These are phyloP conservation scores for Chlamydomonas asymmetrica DNA, from an alignment of 139 green algal species.

Conservation along the genomic window DNA sequence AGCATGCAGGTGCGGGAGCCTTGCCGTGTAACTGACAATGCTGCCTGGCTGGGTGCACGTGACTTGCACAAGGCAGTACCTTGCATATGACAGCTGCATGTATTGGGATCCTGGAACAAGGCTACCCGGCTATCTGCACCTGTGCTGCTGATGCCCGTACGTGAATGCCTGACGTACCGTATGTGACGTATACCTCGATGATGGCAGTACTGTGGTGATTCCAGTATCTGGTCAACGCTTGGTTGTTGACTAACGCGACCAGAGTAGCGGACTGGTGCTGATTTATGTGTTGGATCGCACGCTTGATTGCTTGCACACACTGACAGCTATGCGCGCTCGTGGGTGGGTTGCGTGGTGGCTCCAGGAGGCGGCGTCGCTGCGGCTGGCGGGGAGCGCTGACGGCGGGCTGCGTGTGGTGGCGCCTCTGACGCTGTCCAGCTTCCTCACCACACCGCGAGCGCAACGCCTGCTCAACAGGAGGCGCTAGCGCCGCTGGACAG, in stretches of 20 bases:
- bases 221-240: neutral
- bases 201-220: neutral
- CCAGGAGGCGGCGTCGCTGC: slow-evolving; percentile 9
- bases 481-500: too few species aligned
- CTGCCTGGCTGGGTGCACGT: neutral
- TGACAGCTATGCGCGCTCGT: neutral
- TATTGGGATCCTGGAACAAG: neutral
- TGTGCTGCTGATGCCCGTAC: neutral
- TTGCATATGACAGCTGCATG: neutral
- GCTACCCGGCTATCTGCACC: neutral
- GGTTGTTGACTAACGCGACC: too few species aligned
- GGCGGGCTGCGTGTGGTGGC: slow-evolving; percentile 27
- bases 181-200: too few species aligned
- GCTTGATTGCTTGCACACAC: neutral
- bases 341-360: neutral
- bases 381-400: slow-evolving; percentile 10
- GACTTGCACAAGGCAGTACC: neutral
- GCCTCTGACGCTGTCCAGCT: slow-evolving; percentile 26
- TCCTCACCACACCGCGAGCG: slow-evolving; percentile 13
- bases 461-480: slow-evolving; percentile 12
- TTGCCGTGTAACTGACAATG: neutral
- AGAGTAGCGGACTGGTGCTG: neutral
- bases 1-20: slow-evolving; percentile 26
- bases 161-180: neutral
- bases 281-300: neutral